Percentiles rank a stretch among this genome's conserved stretches.
Evolutionary conservation across 108 stramenopile species (phyloP).

Genomic region (Cyclotella kingstonii): DNA sequence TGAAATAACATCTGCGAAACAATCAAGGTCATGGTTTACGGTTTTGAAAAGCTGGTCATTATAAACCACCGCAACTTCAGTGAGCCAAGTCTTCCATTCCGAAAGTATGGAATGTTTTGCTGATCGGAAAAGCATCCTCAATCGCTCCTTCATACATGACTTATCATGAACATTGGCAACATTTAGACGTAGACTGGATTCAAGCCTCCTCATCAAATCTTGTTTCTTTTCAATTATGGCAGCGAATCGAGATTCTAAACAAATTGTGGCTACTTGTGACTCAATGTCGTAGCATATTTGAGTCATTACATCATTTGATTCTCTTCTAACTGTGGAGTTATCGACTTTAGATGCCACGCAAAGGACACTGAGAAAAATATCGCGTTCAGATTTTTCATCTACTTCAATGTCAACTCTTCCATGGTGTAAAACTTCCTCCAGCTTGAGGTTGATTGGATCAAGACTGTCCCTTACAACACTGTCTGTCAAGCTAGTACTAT

Average conservation of each 20-base stretch:
- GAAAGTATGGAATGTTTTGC: slow-evolving; percentile 16
- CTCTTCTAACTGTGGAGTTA: slow-evolving; percentile 9
- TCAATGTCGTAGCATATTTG: slow-evolving; percentile 62
- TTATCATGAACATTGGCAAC: slow-evolving; percentile 1
- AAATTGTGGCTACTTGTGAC: slow-evolving; percentile 31
- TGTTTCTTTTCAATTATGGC: slow-evolving; percentile 28
- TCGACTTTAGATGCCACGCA: slow-evolving; percentile 3
- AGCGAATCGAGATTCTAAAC: slow-evolving; percentile 20
- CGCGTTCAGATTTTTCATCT: slow-evolving; percentile 6
- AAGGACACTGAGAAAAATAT: slow-evolving; percentile 25
- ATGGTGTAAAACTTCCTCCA: slow-evolving; percentile 19
- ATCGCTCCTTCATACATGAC: background rate
- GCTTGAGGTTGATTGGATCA: slow-evolving; percentile 24
- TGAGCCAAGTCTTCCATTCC: slow-evolving; percentile 54
- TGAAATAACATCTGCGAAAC: slow-evolving; percentile 1
- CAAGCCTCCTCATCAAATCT: slow-evolving; percentile 27
- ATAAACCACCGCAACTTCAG: slow-evolving; percentile 42
- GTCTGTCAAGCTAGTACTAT: slow-evolving; percentile 1
- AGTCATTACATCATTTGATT: slow-evolving; percentile 41
- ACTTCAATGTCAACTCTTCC: slow-evolving; percentile 5
- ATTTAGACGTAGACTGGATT: slow-evolving; percentile 30
- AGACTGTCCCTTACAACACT: slow-evolving; percentile 4
- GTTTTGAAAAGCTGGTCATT: slow-evolving; percentile 21
- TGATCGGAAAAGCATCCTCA: slow-evolving; percentile 14
- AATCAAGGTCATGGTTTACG: slow-evolving; percentile 12